Base-by-base conservation (phyloP, 768 basidiomycete genomes). In the Tricholoma furcatifolium region DNA sequence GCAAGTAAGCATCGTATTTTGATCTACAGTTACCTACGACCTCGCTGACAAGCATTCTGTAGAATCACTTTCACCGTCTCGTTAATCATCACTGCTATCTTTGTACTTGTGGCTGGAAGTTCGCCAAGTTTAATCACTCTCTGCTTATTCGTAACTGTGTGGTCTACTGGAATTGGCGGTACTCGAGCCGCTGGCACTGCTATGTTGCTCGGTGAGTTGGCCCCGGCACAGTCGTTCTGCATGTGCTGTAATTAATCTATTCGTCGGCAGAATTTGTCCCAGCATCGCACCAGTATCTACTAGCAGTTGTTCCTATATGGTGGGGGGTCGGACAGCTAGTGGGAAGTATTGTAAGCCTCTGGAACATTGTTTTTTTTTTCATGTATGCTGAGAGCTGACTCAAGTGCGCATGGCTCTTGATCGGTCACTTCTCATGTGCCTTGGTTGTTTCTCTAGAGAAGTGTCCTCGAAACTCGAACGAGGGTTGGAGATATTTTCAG, bases 401-500 rank as follows among this genome's bases (percentile, higher is more conserved):
- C 49, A 53, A 85, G 77, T 71, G 89, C 55, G 86, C 87, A 3
- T 89, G 87, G 88, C 84, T 85, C 1, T 71, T 91, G 11, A 77
- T 90, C 44, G 74, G 80, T n/a, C 78, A 87, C 59, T 83, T 76
- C 62, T 87, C 87, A 4, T 90, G 88, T 59, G 60, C 75, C 6
- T 59, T 72, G 5, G 59, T 57, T 6, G 51, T 44, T 1, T 47
- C 67, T 6, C 49, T 12, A 9, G 14, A 62, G 2, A 61, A 67
- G 43, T 79, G 82, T 63, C 68, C 75, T 6, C 72, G 74, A 24
- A 69, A 74, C 2, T 74, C 78, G 5, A 89, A 91, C 55, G 65
- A 79, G 67, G 88, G 88, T 17, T 91, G 88, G 88, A 75, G 88
- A 20, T 88, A 88, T 64, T 83, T 88, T 63, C 70, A 88, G n/a